These are phyloP conservation scores for Penicillium odoratum DNA, from an alignment of 495 filamentous ascomycete species.

Conservation along the genomic window DNA sequence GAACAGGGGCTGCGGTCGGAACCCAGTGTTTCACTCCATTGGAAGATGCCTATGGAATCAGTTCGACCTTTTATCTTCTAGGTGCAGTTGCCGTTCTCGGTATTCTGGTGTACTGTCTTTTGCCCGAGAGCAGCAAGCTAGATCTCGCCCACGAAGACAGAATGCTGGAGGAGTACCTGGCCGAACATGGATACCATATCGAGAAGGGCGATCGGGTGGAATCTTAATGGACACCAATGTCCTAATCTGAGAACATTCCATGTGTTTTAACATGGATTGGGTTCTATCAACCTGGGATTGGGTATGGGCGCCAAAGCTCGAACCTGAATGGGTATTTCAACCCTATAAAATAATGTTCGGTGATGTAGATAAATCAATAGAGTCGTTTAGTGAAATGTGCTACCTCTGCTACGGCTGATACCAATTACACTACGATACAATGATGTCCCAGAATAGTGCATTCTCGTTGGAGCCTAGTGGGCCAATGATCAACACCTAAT, in stretches of 20 bases:
- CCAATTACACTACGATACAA: neutral
- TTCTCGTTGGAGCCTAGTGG: neutral
- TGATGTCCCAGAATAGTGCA: neutral
- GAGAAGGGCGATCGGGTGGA: neutral
- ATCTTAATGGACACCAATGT: neutral
- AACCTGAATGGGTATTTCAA: no score
- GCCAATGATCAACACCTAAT: neutral
- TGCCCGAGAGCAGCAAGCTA: constrained; percentile 35
- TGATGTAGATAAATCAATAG: no score
- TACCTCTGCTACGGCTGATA: neutral
- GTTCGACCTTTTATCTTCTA: constrained; percentile 35
- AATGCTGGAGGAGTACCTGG: constrained; percentile 25
- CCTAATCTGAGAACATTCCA: neutral
- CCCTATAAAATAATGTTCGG: no score
- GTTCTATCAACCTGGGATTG: neutral
- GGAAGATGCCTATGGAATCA: constrained; percentile 28
- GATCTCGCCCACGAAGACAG: constrained; percentile 35
- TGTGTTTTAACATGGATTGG: neutral
- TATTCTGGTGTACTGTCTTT: constrained; percentile 31
- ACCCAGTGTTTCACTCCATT: constrained; percentile 38
- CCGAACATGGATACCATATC: constrained; percentile 46
- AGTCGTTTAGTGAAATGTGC: neutral
- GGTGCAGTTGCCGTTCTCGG: constrained; percentile 33
- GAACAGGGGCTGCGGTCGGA: constrained; percentile 36
- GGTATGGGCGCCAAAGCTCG: neutral